phyloP scores from a whole-genome alignment of 2,329 filamentous ascomycete genomes.

The Aspergillus intermedius region DNA sequence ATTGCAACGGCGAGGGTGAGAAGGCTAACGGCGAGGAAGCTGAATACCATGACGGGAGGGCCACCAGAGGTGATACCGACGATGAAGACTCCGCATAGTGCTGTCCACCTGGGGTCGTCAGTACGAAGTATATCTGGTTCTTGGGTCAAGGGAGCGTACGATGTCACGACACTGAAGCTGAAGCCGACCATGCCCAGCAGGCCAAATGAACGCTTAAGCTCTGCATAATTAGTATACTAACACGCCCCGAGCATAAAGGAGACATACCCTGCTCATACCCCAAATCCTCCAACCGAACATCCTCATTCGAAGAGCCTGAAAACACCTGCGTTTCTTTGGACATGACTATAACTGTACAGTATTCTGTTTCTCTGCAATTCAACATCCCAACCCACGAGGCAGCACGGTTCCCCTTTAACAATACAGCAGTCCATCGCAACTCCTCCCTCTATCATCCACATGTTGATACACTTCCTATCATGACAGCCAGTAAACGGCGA shows the following conservation, averaged over 20 bases:
- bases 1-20: slow-evolving; percentile 50
- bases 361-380: too few relatives aligned
- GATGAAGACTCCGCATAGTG: slow-evolving; percentile 50
- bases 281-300: slow-evolving; percentile 31
- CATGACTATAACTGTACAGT: not conserved
- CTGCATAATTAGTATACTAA: slow-evolving; percentile 22
- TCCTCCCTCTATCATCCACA: not conserved
- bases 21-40: slow-evolving; percentile 49
- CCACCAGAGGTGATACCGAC: slow-evolving; percentile 51
- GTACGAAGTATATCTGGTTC: not conserved
- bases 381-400: not conserved
- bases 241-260: not conserved
- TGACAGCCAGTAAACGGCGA: not conserved
- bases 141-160: slow-evolving; percentile 21
- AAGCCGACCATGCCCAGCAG: slow-evolving; percentile 55
- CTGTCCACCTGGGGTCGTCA: slow-evolving; percentile 43
- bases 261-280: slow-evolving; percentile 34
- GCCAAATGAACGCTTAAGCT: slow-evolving; percentile 52
- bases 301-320: slow-evolving; percentile 19
- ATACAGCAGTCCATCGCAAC: not conserved
- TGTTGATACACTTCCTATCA: not conserved
- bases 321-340: not conserved
- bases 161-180: slow-evolving; percentile 53
- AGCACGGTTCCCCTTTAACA: not conserved
- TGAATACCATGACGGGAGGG: slow-evolving; percentile 54